Conservation (phyloP, 2,329 filamentous ascomycete species). For the Fusarium devonianum region DNA sequence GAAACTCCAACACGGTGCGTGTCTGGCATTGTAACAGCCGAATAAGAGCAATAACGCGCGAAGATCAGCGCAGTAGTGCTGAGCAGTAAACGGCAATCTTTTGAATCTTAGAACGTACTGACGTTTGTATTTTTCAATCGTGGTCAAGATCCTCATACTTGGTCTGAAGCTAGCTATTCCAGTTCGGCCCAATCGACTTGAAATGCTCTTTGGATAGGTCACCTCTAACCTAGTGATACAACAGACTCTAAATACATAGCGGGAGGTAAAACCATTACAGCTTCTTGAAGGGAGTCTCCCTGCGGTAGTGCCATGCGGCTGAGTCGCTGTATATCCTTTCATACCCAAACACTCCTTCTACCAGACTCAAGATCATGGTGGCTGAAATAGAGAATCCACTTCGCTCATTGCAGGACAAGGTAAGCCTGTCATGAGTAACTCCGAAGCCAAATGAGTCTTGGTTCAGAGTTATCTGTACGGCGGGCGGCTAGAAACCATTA, state of each 20-base stretch:
- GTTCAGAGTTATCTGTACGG: conserved; percentile 51
- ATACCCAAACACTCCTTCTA: conserved; percentile 59
- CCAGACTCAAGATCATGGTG: conserved; percentile 53
- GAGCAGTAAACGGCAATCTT: too few relatives aligned
- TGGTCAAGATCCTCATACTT: too few relatives aligned
- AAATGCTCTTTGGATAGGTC: not conserved
- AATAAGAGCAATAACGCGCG: too few relatives aligned
- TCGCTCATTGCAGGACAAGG: conserved; percentile 46
- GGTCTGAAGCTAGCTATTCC: too few relatives aligned
- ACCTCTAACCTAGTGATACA: too few relatives aligned
- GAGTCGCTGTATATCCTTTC: conserved; percentile 33
- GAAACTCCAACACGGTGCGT: too few relatives aligned
- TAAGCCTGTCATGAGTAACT: conserved; percentile 53
- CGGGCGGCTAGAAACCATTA: conserved; percentile 47
- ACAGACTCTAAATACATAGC: too few relatives aligned
- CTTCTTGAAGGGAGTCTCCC: conserved; percentile 29
- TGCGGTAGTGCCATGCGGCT: conserved; percentile 39
- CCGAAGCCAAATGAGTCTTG: conserved; percentile 56
- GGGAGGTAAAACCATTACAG: not conserved
- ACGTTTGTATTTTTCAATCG: too few relatives aligned
- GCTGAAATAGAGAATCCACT: conserved; percentile 50
- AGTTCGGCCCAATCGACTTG: too few relatives aligned
- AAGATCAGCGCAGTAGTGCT: too few relatives aligned
- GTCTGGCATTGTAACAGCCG: too few relatives aligned
- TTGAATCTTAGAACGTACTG: too few relatives aligned